phyloP scores from a whole-genome alignment of 1,284 basidiomycete species.

The Meira miltonrushii region DNA sequence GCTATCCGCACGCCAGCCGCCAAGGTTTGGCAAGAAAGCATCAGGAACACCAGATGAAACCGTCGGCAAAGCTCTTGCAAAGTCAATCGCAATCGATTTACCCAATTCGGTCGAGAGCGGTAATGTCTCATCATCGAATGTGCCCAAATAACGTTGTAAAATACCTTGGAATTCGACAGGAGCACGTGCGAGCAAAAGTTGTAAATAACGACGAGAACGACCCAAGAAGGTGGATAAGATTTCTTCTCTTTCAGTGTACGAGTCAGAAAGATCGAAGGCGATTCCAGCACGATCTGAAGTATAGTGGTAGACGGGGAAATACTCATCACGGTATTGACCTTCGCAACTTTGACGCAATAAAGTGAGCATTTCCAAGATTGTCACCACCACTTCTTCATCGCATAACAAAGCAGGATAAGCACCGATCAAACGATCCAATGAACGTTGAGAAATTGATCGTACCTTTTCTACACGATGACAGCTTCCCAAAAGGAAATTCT shows the following conservation, averaged over 20 bases:
- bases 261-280: conserved; percentile 76
- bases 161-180: conserved; percentile 89
- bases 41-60: conserved; percentile 28
- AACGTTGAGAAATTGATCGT: conserved; percentile 74
- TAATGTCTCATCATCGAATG: conserved; percentile 29
- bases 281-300: conserved; percentile 69
- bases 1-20: conserved; percentile 51
- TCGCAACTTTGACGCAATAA: conserved; percentile 81
- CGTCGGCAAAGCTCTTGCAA: conserved; percentile 34
- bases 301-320: conserved; percentile 80
- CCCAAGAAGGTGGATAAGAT: conserved; percentile 71
- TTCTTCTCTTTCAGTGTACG: conserved; percentile 77
- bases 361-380: conserved; percentile 82
- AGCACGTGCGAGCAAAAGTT: conserved; percentile 74
- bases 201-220: conserved; percentile 76
- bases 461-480: conserved; percentile 79
- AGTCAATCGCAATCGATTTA: conserved; percentile 46
- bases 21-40: conserved; percentile 43
- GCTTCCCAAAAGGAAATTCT: conserved; percentile 69
- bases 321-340: conserved; percentile 88
- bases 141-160: conserved; percentile 62
- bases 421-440: conserved; percentile 77
- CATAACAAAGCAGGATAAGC: conserved; percentile 93
- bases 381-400: conserved; percentile 69
- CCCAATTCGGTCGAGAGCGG: conserved; percentile 40